Conservation (phyloP, 192 early-diverging fungal genomes). For the Ambispora gerdemannii region DNA sequence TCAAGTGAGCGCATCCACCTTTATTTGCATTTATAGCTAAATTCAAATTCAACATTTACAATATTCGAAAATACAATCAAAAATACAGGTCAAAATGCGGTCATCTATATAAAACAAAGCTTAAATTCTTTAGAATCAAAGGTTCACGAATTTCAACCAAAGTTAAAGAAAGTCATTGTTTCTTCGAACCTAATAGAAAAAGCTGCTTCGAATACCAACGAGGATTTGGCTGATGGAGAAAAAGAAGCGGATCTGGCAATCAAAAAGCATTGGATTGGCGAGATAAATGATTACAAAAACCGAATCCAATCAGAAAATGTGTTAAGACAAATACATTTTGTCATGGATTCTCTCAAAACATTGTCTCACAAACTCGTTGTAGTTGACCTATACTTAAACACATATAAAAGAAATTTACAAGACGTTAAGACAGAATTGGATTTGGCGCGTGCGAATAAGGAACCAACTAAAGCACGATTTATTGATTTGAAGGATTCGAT, state of each 20-base stretch:
- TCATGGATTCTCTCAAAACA: background rate
- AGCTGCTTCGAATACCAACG: background rate
- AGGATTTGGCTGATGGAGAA: conserved; percentile 10
- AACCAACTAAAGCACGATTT: background rate
- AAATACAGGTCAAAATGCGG: background rate
- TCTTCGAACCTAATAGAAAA: background rate
- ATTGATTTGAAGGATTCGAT: background rate
- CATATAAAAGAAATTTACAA: background rate
- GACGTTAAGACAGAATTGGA: background rate
- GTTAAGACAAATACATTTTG: background rate
- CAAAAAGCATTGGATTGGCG: conserved; percentile 1
- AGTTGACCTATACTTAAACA: conserved; percentile 3
- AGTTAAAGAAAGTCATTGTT: background rate
- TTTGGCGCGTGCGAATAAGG: background rate
- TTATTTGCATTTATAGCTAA: background rate
- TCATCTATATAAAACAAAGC: background rate
- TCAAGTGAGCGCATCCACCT: background rate
- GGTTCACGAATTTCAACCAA: background rate
- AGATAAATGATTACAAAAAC: background rate
- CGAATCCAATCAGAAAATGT: background rate
- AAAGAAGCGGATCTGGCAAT: background rate
- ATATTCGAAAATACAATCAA: background rate
- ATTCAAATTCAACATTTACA: background rate
- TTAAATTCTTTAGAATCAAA: background rate
- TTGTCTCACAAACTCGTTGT: background rate